phyloP scores from a whole-genome alignment of 148 eudicot genomes.

The Rhododendron griersonianum region DNA sequence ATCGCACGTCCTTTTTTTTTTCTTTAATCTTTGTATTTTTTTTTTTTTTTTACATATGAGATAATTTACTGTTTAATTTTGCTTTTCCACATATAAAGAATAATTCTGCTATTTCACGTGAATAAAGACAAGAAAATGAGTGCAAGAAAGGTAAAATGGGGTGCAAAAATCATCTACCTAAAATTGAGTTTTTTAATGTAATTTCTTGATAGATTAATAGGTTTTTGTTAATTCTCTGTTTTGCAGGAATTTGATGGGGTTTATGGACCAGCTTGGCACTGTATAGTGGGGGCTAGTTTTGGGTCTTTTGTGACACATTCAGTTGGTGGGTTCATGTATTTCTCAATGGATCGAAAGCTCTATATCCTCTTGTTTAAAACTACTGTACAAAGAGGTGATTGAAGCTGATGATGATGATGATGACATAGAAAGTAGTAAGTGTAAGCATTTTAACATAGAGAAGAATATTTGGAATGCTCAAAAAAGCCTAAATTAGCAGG shows the following conservation, averaged over 20 bases:
- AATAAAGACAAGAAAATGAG: not conserved
- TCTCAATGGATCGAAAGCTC: conserved; percentile 86
- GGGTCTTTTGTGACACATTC: conserved; percentile 98
- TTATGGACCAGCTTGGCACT: conserved; percentile 99
- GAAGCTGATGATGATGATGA: conserved; percentile 15
- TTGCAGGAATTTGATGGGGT: conserved; percentile 95
- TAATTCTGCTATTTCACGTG: not conserved
- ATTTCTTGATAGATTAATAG: conserved; percentile 3
- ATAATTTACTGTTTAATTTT: not conserved
- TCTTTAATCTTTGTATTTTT: not conserved
- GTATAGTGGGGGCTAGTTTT: conserved; percentile 91
- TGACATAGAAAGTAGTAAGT: not conserved
- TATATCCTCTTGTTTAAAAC: conserved; percentile 86
- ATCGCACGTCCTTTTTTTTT: not conserved
- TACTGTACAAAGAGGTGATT: conserved; percentile 72
- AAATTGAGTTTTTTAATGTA: not conserved
- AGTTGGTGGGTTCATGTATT: conserved; percentile 88
- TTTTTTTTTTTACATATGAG: not conserved
- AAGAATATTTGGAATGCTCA: not conserved
- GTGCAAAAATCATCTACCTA: not conserved
- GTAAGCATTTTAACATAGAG: not conserved
- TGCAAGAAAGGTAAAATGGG: not conserved
- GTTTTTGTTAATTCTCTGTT: not conserved
- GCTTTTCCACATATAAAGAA: not conserved
- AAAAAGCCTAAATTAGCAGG: not conserved